Base-by-base conservation (phyloP, 176 grass and related monocot genomes). In the Alloteropsis semialata region DNA sequence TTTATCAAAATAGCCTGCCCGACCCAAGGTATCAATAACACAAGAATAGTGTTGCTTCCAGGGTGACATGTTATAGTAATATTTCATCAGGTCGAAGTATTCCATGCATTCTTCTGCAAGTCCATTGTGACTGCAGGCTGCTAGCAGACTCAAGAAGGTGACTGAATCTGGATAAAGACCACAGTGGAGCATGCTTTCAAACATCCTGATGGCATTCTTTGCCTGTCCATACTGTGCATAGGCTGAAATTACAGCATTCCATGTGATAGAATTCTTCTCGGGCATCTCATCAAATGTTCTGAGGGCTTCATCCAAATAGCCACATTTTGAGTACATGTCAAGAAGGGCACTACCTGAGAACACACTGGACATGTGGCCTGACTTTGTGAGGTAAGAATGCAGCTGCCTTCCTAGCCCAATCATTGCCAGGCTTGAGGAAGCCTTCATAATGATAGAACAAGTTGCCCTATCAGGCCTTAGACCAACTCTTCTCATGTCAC, bases 281-380 rank as follows among this genome's bases (percentile, higher is more conserved):
- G 87, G 82, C 92, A 94, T 94, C 86, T 94, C 94, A 77, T 92
- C 64, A 76, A 97, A 97, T 79, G 74, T 84, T 25, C 25, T 63
- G 28, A 86, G 66, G 33, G 92, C 89, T 50, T 92, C 85, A 24
- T 89, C 62, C 76, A 97, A 79, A 78, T 86, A 88, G 33, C 94
- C 92, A 56, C 90, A 97, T 74, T 94, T 94, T 53, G 83, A 89
- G 5, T 98, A 98, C 96, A 95, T 95, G 81, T 93, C 91, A 74
- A 98, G 85, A 91, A 98, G 92, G 5, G 89, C 90, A 91, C 89
- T 91, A 36, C 92, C 87, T 30, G 84, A 62, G 73, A 94, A 94
- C 50, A 94, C 73, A 21, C 83, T 91, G 34, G 73, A 87, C 77
- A 76, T 89, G 45, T 87, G 71, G 6, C 92, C 92, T 76, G 72